phyloP scores from a whole-genome alignment of 495 filamentous ascomycete species.

The Penicillium fimorum region DNA sequence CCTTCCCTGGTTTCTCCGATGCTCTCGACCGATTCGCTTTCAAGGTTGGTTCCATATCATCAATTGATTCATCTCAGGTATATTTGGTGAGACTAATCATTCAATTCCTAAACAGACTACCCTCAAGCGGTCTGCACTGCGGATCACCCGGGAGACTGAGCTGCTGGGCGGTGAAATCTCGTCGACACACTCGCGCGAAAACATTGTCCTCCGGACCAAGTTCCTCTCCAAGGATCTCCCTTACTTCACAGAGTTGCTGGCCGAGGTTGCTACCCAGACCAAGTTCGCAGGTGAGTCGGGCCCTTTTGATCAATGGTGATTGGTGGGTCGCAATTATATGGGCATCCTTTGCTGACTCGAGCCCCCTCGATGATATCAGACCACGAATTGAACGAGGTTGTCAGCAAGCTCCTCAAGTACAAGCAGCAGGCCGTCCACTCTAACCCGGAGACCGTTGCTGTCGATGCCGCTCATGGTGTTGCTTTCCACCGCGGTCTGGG shows the following conservation, averaged over 20 bases:
- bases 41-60: constrained; percentile 65
- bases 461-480: constrained; percentile 80
- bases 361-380: constrained; percentile 47
- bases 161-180: constrained; percentile 84
- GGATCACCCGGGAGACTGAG: constrained; percentile 92
- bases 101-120: constrained; percentile 63
- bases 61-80: constrained; percentile 23
- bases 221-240: constrained; percentile 94
- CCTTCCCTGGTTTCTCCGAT: constrained; percentile 82
- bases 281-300: constrained; percentile 71
- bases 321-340: neutral
- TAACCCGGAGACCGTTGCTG: constrained; percentile 67
- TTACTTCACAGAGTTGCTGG: constrained; percentile 95
- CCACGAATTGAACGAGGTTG: constrained; percentile 84
- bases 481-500: constrained; percentile 97
- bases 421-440: constrained; percentile 66
- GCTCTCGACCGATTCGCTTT: constrained; percentile 92
- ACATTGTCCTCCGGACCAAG: constrained; percentile 84
- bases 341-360: constrained; percentile 16
- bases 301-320: constrained; percentile 2
- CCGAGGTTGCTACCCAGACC: constrained; percentile 83
- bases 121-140: constrained; percentile 75
- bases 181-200: constrained; percentile 87
- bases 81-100: constrained; percentile 8
- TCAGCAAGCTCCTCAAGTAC: constrained; percentile 66